A percentile compares a stretch with the other conserved stretches of the same genome.
Evolutionary conservation across 2,329 filamentous ascomycete species (phyloP).

Genomic region (Hypoxylon sp.): DNA sequence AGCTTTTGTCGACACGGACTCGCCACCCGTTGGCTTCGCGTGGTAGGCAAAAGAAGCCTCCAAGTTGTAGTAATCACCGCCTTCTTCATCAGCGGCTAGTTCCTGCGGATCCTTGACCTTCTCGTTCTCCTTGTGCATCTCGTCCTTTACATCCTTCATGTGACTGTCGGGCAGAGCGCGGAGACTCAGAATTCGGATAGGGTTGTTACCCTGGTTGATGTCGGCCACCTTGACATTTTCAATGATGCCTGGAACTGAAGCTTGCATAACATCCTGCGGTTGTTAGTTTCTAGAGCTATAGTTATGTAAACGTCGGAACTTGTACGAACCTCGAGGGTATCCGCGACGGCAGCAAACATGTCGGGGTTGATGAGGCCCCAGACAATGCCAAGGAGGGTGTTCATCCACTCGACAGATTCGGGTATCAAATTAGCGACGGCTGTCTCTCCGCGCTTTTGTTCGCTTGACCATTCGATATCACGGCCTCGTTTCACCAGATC

Average conservation of each 20-base stretch:
- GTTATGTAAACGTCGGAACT: constrained; percentile 9
- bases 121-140: constrained; percentile 79
- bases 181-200: constrained; percentile 85
- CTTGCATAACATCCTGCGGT: constrained; percentile 86
- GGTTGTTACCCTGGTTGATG: constrained; percentile 92
- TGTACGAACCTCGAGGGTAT: constrained; percentile 80
- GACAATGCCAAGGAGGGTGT: constrained; percentile 80
- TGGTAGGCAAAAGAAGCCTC: constrained; percentile 93
- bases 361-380: constrained; percentile 96
- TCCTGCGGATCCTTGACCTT: constrained; percentile 87
- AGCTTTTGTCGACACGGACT: constrained; percentile 78
- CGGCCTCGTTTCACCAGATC: constrained; percentile 83
- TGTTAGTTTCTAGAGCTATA: constrained; percentile 17
- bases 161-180: constrained; percentile 84
- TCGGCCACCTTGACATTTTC: constrained; percentile 95
- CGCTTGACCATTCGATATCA: constrained; percentile 86
- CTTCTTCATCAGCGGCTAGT: constrained; percentile 86
- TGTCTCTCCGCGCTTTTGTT: constrained; percentile 83
- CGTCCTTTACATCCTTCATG: constrained; percentile 81
- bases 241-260: constrained; percentile 87
- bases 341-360: constrained; percentile 91
- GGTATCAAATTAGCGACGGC: constrained; percentile 89
- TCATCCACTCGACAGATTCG: constrained; percentile 96
- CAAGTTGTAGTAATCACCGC: constrained; percentile 91
- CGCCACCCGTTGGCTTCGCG: constrained; percentile 72